Percentiles rank a stretch among this genome's conserved stretches.
phyloP scores from a whole-genome alignment of 2,329 filamentous ascomycete species.

The Xylariaceae sp. region DNA sequence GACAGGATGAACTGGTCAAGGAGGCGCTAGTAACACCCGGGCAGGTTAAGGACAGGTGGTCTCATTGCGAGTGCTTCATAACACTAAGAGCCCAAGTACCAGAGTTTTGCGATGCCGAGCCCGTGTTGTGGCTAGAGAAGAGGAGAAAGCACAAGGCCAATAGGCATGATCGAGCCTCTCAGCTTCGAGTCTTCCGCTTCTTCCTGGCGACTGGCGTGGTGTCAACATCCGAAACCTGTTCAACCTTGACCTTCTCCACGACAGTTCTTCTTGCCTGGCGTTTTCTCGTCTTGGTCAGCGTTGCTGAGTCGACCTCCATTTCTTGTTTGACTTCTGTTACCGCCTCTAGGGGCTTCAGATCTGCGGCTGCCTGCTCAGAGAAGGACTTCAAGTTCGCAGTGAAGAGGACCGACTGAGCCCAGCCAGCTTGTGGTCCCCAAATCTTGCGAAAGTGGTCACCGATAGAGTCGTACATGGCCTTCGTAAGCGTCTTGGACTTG shows the following conservation, averaged over 20 bases:
- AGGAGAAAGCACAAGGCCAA: no score
- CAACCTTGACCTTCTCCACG: constrained; percentile 19
- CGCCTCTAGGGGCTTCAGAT: constrained; percentile 21
- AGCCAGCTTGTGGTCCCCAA: constrained; percentile 92
- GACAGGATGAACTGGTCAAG: no score
- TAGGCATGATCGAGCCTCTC: constrained; percentile 1
- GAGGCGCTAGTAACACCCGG: no score
- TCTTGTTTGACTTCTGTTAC: constrained; percentile 28
- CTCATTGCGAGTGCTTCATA: no score
- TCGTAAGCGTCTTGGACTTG: constrained; percentile 80
- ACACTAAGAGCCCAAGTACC: constrained; percentile 9
- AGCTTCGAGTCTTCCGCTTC: constrained; percentile 17
- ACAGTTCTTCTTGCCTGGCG: constrained; percentile 14
- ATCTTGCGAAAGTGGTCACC: constrained; percentile 82
- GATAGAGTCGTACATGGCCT: constrained; percentile 81
- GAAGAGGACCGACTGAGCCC: constrained; percentile 96
- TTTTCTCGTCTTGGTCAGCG: constrained; percentile 15
- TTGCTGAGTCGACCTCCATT: constrained; percentile 1
- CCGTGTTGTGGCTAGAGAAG: no score
- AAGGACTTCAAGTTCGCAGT: constrained; percentile 88
- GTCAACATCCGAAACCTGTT: constrained; percentile 13
- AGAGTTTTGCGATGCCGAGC: background rate
- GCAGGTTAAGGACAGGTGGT: no score
- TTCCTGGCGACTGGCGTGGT: constrained; percentile 13
- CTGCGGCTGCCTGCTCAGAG: constrained; percentile 55